Evolutionary conservation across 345 rosid genomes (phyloP).

Genomic region (Camelina neglecta): DNA sequence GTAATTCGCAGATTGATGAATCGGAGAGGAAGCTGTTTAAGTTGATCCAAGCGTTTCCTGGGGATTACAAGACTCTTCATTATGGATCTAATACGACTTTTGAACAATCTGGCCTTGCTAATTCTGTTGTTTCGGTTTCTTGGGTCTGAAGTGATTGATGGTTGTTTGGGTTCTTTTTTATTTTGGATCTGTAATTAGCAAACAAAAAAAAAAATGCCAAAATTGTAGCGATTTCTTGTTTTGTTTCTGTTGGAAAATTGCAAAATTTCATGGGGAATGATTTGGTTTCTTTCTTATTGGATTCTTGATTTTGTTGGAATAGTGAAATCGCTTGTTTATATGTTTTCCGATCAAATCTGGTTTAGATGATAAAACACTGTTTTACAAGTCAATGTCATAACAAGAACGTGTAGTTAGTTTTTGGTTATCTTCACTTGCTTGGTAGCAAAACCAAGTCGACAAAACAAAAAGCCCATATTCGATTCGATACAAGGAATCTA

Average conservation of each 20-base stretch:
- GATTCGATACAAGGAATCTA: too few relatives aligned
- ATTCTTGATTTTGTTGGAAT: background rate
- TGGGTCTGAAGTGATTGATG: conserved; percentile 52
- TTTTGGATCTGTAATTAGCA: conserved; percentile 4
- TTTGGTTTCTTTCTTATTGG: background rate
- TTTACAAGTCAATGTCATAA: background rate
- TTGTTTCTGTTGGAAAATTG: background rate
- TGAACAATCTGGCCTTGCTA: conserved; percentile 79
- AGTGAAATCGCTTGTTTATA: background rate
- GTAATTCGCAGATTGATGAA: conserved; percentile 63
- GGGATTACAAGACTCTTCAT: conserved; percentile 65
- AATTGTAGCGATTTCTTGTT: background rate
- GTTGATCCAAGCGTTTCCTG: conserved; percentile 77
- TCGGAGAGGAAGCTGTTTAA: conserved; percentile 61
- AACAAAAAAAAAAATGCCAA: too few relatives aligned
- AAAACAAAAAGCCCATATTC: too few relatives aligned
- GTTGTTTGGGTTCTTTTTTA: background rate
- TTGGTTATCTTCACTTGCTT: background rate
- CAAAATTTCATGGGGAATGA: background rate
- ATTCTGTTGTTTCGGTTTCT: conserved; percentile 73
- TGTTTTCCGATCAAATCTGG: background rate
- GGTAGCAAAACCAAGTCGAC: too few relatives aligned
- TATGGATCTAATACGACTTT: conserved; percentile 63
- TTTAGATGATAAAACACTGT: background rate
- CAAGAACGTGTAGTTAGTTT: background rate